A percentile compares a stretch with the other conserved stretches of the same genome.
Evolutionary conservation across 345 rosid genomes (phyloP).

Genomic region (Raphanus raphanistrum): DNA sequence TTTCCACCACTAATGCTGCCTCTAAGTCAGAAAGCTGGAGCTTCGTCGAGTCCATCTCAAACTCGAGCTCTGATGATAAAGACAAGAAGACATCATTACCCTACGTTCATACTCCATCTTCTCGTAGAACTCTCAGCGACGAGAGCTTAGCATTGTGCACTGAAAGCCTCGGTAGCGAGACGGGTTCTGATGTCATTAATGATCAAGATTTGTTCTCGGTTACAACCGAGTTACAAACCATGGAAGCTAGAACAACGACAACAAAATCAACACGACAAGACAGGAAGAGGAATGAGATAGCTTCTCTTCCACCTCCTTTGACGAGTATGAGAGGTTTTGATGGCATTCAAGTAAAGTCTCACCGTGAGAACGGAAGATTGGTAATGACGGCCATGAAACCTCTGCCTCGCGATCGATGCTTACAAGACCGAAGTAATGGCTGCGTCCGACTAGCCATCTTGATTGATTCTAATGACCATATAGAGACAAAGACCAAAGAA

Average conservation of each 20-base stretch:
- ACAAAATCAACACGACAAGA: conserved; percentile 19
- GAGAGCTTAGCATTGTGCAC: conserved; percentile 85
- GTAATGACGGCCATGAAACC: conserved; percentile 55
- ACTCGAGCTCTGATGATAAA: conserved; percentile 25
- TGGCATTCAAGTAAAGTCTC: conserved; percentile 54
- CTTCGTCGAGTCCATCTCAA: conserved; percentile 49
- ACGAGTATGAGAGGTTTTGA: conserved; percentile 62
- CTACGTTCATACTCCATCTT: conserved; percentile 49
- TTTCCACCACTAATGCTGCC: not conserved
- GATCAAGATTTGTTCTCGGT: conserved; percentile 38
- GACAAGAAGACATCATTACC: conserved; percentile 23
- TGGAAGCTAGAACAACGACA: conserved; percentile 32
- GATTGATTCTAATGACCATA: conserved; percentile 36
- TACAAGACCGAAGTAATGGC: conserved; percentile 75
- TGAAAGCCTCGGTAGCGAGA: conserved; percentile 81
- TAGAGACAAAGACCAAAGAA: conserved; percentile 24
- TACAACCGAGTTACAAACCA: conserved; percentile 39
- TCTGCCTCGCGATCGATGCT: conserved; percentile 35
- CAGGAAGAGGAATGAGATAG: conserved; percentile 36
- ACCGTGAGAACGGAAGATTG: conserved; percentile 72
- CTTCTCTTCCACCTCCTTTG: conserved; percentile 76
- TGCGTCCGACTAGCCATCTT: conserved; percentile 59
- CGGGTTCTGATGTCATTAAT: conserved; percentile 56
- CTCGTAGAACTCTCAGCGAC: conserved; percentile 51
- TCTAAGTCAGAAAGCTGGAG: conserved; percentile 50